Evolutionary conservation across 2,329 filamentous ascomycete species (phyloP).

Genomic region (Thelonectria discophora): DNA sequence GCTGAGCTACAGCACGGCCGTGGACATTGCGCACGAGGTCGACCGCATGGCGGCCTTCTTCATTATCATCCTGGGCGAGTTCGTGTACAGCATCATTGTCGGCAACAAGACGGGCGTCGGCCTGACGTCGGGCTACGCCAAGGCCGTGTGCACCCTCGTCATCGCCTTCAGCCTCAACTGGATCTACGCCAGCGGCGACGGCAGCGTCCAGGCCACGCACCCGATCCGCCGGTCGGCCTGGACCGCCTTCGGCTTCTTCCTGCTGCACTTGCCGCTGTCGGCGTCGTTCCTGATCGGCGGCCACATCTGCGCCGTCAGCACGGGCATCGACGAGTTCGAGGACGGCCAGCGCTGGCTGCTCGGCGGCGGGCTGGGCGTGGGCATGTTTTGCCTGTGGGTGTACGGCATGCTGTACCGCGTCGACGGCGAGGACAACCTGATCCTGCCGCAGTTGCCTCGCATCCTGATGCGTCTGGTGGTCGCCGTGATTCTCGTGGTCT

Average conservation of each 20-base stretch:
- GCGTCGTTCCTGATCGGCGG: slow-evolving; percentile 58
- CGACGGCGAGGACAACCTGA: slow-evolving; percentile 47
- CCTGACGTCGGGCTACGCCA: slow-evolving; percentile 53
- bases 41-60: slow-evolving; percentile 61
- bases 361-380: slow-evolving; percentile 55
- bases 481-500: slow-evolving; percentile 45
- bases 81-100: slow-evolving; percentile 58
- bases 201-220: slow-evolving; percentile 53
- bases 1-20: slow-evolving; percentile 56
- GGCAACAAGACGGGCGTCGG: slow-evolving; percentile 57
- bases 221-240: slow-evolving; percentile 55
- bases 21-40: slow-evolving; percentile 59
- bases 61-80: slow-evolving; percentile 62
- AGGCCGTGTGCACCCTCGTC: slow-evolving; percentile 58
- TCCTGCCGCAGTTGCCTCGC: slow-evolving; percentile 48
- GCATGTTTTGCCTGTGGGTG: slow-evolving; percentile 55
- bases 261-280: slow-evolving; percentile 55
- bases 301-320: slow-evolving; percentile 54
- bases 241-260: slow-evolving; percentile 56
- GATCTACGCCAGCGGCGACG: slow-evolving; percentile 59
- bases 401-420: slow-evolving; percentile 54
- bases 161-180: slow-evolving; percentile 61
- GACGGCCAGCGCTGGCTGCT: slow-evolving; percentile 57
- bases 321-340: slow-evolving; percentile 50
- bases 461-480: slow-evolving; percentile 48